Conservation (phyloP, 2,329 filamentous ascomycete species). For the Lachnum nothofagi region DNA sequence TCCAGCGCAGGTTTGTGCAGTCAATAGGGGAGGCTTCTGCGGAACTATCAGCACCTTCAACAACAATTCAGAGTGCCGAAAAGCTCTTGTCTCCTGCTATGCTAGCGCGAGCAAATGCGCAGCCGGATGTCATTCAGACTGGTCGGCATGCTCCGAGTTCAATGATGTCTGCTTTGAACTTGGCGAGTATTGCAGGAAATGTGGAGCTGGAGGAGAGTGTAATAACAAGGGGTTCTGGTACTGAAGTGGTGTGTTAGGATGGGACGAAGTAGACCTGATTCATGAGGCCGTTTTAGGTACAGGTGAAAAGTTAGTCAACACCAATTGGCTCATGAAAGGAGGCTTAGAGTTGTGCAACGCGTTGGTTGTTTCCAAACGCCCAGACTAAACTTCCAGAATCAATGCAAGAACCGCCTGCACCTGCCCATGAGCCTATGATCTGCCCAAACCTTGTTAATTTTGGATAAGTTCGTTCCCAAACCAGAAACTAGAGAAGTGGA, state of each 20-base stretch:
- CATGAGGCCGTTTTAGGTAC: not conserved
- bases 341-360: constrained; percentile 4
- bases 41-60: too few species aligned
- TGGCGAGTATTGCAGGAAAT: not conserved
- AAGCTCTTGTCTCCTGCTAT: too few species aligned
- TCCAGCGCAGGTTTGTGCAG: too few species aligned
- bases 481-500: not conserved
- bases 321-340: not conserved
- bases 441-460: constrained; percentile 4
- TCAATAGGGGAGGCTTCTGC: too few species aligned
- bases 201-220: not conserved
- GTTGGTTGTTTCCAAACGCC: constrained; percentile 22
- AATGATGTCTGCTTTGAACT: not conserved
- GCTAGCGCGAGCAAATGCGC: too few species aligned
- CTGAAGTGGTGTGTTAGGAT: not conserved
- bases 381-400: constrained; percentile 7
- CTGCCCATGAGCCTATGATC: not conserved
- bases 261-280: not conserved
- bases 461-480: constrained; percentile 1
- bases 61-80: too few species aligned
- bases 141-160: not conserved
- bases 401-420: not conserved
- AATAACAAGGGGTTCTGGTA: not conserved
- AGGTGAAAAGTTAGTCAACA: not conserved
- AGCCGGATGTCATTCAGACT: too few species aligned